Evolutionary conservation across 1,284 basidiomycete species (phyloP).

Genomic region (Porogramme epimiltina): DNA sequence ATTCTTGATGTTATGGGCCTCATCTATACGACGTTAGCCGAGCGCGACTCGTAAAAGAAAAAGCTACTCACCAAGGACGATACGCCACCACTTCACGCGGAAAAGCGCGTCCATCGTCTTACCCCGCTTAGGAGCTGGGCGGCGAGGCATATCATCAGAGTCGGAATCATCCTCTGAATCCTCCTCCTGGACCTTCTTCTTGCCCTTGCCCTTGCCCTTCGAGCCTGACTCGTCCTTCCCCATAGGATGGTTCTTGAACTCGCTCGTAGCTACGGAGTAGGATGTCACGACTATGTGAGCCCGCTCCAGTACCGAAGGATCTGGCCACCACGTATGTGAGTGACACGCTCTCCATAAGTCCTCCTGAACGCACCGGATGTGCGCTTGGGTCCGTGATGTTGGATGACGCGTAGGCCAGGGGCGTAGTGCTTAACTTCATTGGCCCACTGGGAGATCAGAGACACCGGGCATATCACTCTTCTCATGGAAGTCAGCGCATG

Average conservation of each 20-base stretch:
- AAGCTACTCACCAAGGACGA: constrained; percentile 72
- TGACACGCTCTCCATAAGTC: background rate
- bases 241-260: constrained; percentile 56
- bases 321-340: constrained; percentile 37
- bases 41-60: background rate
- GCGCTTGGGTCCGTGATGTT: constrained; percentile 81
- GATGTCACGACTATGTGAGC: constrained; percentile 86
- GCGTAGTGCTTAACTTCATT: constrained; percentile 84
- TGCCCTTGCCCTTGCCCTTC: constrained; percentile 40
- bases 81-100: constrained; percentile 80
- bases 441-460: constrained; percentile 92
- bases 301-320: constrained; percentile 56
- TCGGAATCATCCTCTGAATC: constrained; percentile 28
- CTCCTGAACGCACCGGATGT: constrained; percentile 56
- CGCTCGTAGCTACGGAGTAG: constrained; percentile 79
- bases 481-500: background rate
- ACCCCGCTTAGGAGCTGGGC: constrained; percentile 35
- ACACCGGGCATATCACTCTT: constrained; percentile 82
- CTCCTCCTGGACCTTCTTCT: constrained; percentile 38
- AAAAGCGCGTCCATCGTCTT: constrained; percentile 74
- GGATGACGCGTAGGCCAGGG: constrained; percentile 65
- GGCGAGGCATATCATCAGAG: constrained; percentile 42
- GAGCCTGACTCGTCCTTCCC: constrained; percentile 27
- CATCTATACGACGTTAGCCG: constrained; percentile 55
- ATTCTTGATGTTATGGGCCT: constrained; percentile 98